Conservation (phyloP, 148 eudicot species). For the Vaccinium myrtillus region DNA sequence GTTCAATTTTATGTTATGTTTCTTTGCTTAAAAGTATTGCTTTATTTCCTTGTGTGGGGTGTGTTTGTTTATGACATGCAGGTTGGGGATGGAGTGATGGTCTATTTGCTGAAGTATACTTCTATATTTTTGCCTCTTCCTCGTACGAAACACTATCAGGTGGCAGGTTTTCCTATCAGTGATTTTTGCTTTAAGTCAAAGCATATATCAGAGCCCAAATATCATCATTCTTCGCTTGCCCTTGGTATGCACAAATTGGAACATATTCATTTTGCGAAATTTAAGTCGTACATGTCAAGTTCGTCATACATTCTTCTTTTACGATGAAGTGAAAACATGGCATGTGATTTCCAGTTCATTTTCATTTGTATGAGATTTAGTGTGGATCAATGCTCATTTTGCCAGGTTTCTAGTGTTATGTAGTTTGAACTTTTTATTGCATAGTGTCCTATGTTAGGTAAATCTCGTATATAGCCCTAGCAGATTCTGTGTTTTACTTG, state of each 20-base stretch:
- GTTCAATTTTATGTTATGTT: conserved; percentile 8
- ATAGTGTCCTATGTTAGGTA: background rate
- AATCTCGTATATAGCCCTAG: background rate
- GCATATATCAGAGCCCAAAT: conserved; percentile 21
- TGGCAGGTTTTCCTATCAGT: conserved; percentile 60
- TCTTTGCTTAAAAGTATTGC: background rate
- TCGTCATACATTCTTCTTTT: background rate
- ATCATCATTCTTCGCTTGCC: conserved; percentile 16
- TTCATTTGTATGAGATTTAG: background rate
- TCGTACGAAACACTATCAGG: conserved; percentile 57
- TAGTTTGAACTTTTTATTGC: background rate
- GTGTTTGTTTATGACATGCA: conserved; percentile 24
- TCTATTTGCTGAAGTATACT: conserved; percentile 57
- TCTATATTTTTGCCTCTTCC: conserved; percentile 66
- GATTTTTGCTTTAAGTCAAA: conserved; percentile 27
- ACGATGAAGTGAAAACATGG: background rate
- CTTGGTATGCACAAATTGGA: conserved; percentile 36
- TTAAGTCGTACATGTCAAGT: background rate
- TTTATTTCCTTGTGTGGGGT: background rate
- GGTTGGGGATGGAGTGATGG: conserved; percentile 82
- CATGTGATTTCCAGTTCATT: background rate
- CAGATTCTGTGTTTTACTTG: background rate
- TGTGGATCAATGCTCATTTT: conserved; percentile 3
- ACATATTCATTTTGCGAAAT: background rate
- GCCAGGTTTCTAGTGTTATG: background rate